Evolutionary conservation across 352 stramenopile genomes (phyloP), one percentile per base, ranked within the genome.

Genomic region (Thalassiosira exigua): DNA sequence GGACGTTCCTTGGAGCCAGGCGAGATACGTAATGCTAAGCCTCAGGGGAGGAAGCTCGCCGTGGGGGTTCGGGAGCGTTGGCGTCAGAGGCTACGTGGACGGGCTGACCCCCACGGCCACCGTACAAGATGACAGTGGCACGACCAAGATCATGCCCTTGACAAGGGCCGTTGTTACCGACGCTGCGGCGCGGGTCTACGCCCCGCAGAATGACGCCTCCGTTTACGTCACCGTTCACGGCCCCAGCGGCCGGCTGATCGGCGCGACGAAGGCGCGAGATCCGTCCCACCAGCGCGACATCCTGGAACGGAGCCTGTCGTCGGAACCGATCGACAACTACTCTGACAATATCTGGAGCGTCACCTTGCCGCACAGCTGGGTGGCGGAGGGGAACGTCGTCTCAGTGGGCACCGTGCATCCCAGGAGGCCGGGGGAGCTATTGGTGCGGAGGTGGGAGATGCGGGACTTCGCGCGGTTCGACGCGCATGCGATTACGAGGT

Each of bases 401-500:
- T n/a, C 65, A 22, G 58, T 79, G 27, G 70, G 60, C 14, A 62
- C 46, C 36, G 59, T 79, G 17, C 48, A 79, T 68, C 12, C 22
- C 5, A 58, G 4, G 1, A 66, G 42, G 26, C n/a, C n/a, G n/a
- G 24, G 24, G 9, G 36, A 67, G n/a, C 17, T 79, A 21, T 61
- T 79, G 14, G 17, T 73, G 14, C 60, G 74, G 22, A 30, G 50
- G 24, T 14, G 73, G 2, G 62, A 64, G 21, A 30, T 79, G 1
- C 30, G 41, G 0, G 39, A 74, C 7, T 65, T 79, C 39, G 60
- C 59, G 1, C 39, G 60, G 21, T 75, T 64, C 21, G 65, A 53
- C 58, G 58, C 57, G 62, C 70, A 79, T 30, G 74, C 60, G n/a
- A 42, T 79, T n/a, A n/a, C n/a, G n/a, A n/a, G n/a, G n/a, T n/a